Base-by-base conservation (phyloP, 2,329 filamentous ascomycete species). In the Trichoderma lentiforme region DNA sequence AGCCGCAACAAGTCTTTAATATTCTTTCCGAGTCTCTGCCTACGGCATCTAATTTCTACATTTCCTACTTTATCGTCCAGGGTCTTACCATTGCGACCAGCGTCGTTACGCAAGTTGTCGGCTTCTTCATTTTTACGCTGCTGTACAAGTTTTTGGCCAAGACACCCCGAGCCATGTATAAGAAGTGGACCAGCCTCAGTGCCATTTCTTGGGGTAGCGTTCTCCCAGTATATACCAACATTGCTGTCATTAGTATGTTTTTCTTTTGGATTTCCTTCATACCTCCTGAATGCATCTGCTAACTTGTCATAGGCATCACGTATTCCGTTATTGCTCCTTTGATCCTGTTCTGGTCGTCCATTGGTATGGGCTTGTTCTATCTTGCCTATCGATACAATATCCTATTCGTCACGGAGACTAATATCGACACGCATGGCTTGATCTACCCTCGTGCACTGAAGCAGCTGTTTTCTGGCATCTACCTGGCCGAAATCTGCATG, bases 41-140 rank as follows among this genome's bases (percentile, higher is more conserved):
- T 14, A 91, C 88, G 57, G 90, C 94, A 0, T 95, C 94, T 74
- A 98, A 97, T 83, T 97, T 98, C 79, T 99, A 98, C 83, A 91
- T 98, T 67, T 93, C 82, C 15, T 97, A 97, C 83, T 95, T 97
- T 75, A 89, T 97, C 53, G 85, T 97, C 1, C 94, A 97, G 80
- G 94, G 93, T 65, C 84, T 97, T 63, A 91, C 90, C 0, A 89
- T 95, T 74, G 91, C 93, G n/a, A 87, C 92, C 0, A 87, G 89
- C 68, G 89, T 91, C 14, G 81, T 97, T 14, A 87, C 95, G 51
- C 92, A 95, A 77, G 92, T 84, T 14, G 78, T 83, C 3, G 83
- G 92, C 14, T 85, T 95, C 72, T 81, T 94, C 72, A 80, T 95
- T 67, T 92, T 92, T 78, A 88, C 90, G 47, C 74, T 88, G 4